Percentiles rank a stretch among this genome's conserved stretches.
Evolutionary conservation across 805 yeast genomes (phyloP).

Genomic region (Tetrapisispora fleetii): DNA sequence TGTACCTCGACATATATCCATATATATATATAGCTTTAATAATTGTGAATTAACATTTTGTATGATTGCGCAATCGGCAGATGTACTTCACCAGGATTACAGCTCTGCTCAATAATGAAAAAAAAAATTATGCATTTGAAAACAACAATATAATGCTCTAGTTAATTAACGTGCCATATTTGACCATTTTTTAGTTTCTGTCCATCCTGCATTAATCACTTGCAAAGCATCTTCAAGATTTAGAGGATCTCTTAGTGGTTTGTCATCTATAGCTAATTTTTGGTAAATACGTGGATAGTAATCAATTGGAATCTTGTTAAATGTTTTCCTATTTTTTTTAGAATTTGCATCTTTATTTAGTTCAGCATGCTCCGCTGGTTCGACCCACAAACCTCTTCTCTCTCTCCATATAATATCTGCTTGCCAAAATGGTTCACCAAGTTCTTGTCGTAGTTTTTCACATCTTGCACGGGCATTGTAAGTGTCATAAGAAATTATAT

Average conservation of each 20-base stretch:
- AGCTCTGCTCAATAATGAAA: not conserved
- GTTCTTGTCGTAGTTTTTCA: constrained; percentile 18
- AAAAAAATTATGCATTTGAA: not conserved
- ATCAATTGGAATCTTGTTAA: constrained; percentile 34
- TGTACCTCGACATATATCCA: too few species aligned
- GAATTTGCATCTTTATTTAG: not conserved
- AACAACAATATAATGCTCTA: not conserved
- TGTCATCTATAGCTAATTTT: constrained; percentile 59
- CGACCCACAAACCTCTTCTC: constrained; percentile 60
- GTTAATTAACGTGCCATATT: constrained; percentile 29
- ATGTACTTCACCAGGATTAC: not conserved
- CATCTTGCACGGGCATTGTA: constrained; percentile 29
- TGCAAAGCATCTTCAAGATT: constrained; percentile 64
- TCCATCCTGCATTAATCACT: constrained; percentile 80
- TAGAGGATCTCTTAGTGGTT: constrained; percentile 56
- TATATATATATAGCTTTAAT: too few species aligned
- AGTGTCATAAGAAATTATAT: constrained; percentile 19
- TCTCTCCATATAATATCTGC: constrained; percentile 62
- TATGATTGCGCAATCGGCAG: too few species aligned
- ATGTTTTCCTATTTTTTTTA: constrained; percentile 13
- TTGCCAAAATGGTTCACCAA: constrained; percentile 35
- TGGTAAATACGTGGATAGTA: constrained; percentile 56
- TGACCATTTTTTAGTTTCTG: constrained; percentile 65
- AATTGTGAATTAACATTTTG: too few species aligned
- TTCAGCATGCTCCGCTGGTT: constrained; percentile 15